phyloP scores from a whole-genome alignment of 2,329 filamentous ascomycete species.

The Hypoxylon sp. region DNA sequence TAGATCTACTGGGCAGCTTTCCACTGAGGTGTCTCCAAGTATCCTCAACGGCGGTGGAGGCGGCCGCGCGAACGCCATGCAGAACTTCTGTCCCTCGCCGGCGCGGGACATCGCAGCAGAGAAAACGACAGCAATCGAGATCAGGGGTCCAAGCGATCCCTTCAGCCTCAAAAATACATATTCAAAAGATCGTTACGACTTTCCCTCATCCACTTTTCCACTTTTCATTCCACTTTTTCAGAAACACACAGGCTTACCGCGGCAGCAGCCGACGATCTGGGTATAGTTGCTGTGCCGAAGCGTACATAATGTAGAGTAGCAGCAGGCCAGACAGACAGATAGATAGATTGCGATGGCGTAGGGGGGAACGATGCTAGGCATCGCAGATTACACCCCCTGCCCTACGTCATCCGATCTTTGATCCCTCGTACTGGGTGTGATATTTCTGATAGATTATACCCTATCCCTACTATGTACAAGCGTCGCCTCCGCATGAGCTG shows the following conservation, averaged over 20 bases:
- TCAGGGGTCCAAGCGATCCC: background rate
- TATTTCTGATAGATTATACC: constrained; percentile 34
- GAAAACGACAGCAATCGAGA: background rate
- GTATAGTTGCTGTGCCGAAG: constrained; percentile 5
- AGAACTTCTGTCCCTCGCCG: constrained; percentile 14
- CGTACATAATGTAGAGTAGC: too few species aligned
- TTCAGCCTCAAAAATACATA: background rate
- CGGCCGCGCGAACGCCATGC: constrained; percentile 21
- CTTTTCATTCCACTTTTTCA: constrained; percentile 24
- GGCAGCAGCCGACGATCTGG: constrained; percentile 25
- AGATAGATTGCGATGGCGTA: constrained; percentile 16
- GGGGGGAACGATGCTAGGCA: constrained; percentile 28
- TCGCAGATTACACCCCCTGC: constrained; percentile 19
- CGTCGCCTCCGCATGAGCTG: constrained; percentile 16
- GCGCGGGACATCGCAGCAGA: constrained; percentile 17
- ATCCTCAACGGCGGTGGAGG: background rate
- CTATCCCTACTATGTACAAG: constrained; percentile 1
- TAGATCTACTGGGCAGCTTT: too few species aligned
- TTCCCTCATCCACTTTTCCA: background rate
- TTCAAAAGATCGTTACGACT: background rate
- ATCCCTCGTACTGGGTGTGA: constrained; percentile 24
- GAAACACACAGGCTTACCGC: constrained; percentile 12
- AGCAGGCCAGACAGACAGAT: too few species aligned
- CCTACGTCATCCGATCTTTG: constrained; percentile 39
- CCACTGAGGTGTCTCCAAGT: constrained; percentile 23